Evolutionary conservation across 2,329 filamentous ascomycete genomes (phyloP).

Genomic region (Chalaropsis thielavioides): DNA sequence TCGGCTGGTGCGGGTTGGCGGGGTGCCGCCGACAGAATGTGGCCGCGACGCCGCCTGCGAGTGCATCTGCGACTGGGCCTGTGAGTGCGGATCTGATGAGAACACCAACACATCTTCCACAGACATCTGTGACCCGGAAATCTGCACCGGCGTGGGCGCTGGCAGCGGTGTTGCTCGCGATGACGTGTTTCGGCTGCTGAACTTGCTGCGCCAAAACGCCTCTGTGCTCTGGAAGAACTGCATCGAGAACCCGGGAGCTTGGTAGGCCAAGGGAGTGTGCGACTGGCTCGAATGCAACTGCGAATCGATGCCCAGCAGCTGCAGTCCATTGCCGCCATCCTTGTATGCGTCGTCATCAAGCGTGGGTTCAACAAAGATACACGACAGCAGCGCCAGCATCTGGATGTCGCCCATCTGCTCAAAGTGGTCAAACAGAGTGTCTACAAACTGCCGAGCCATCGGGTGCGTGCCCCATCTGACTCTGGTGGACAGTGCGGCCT

Average conservation of each 20-base stretch:
- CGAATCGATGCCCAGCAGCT: not conserved
- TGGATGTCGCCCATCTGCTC: slow-evolving; percentile 49
- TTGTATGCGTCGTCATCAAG: slow-evolving; percentile 31
- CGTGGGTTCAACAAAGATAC: slow-evolving; percentile 38
- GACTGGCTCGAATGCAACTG: slow-evolving; percentile 27
- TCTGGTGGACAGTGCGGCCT: slow-evolving; percentile 31
- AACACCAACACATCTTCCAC: slow-evolving; percentile 30
- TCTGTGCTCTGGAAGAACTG: slow-evolving; percentile 50
- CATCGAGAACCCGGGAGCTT: slow-evolving; percentile 50
- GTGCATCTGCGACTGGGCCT: slow-evolving; percentile 23
- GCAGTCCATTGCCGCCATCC: slow-evolving; percentile 25
- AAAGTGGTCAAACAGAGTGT: slow-evolving; percentile 48
- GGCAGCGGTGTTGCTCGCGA: slow-evolving; percentile 45
- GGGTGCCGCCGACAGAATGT: slow-evolving; percentile 37
- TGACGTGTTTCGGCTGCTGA: slow-evolving; percentile 33
- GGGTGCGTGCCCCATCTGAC: slow-evolving; percentile 57
- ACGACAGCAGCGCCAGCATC: slow-evolving; percentile 59
- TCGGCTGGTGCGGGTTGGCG: slow-evolving; percentile 35
- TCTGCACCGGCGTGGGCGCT: slow-evolving; percentile 40
- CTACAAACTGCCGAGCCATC: slow-evolving; percentile 45
- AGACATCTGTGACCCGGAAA: slow-evolving; percentile 42
- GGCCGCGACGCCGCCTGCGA: slow-evolving; percentile 12
- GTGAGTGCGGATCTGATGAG: slow-evolving; percentile 36
- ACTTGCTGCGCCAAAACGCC: slow-evolving; percentile 37
- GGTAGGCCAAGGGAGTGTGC: slow-evolving; percentile 49